Conservation (phyloP, 73 alveolate species). For the Breviolum minutum region DNA sequence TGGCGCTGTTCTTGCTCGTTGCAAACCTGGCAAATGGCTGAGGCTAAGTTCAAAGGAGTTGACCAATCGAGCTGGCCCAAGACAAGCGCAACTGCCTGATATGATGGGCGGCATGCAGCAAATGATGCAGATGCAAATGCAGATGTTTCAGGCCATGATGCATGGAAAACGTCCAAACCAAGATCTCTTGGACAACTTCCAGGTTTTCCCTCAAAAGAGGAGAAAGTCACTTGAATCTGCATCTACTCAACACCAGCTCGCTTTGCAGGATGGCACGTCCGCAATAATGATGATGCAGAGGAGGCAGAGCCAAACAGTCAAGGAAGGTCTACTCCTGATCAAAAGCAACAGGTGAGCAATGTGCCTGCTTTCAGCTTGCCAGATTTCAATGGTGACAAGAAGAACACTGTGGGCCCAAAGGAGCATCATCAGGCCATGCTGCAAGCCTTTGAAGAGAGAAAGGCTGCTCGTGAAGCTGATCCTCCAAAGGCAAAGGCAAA, state of each 20-base stretch:
- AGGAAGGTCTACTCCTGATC: neutral
- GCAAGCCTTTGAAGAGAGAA: neutral
- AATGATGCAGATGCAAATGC: neutral
- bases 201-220: neutral
- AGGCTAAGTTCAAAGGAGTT: neutral
- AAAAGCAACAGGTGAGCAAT: neutral
- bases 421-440: neutral
- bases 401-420: neutral
- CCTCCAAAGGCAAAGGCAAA: neutral
- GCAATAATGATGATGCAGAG: neutral
- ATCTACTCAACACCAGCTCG: neutral
- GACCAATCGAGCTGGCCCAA: neutral
- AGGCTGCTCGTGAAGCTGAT: neutral
- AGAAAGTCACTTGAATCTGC: neutral
- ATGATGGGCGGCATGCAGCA: neutral
- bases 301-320: neutral
- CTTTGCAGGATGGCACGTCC: too few relatives aligned
- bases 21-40: neutral
- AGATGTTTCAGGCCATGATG: neutral
- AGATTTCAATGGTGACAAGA: neutral
- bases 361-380: too few relatives aligned
- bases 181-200: neutral
- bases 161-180: neutral
- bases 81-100: neutral
- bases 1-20: neutral